Base-by-base conservation (phyloP, 345 rosid genomes). In the Moricandia arvensis region DNA sequence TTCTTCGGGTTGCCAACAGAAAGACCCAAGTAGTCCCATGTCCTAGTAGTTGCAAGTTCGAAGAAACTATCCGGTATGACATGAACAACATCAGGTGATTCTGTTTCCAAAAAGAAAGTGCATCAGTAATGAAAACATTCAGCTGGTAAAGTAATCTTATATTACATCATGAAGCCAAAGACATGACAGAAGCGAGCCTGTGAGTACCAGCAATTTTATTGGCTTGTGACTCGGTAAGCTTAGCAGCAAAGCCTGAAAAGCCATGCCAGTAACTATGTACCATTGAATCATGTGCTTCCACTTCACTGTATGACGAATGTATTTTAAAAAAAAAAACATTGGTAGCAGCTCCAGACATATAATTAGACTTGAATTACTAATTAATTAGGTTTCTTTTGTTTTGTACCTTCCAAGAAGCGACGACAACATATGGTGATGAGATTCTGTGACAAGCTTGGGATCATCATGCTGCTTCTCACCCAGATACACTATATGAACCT, bases 231-330 rank as follows among this genome's bases (percentile, higher is more conserved):
- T 86, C 80, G 13, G 78, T 82, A 21, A 88, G 80, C 63, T 66
- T 68, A 1, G 92, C 92, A 11, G 87, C 82, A 6, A 88, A 86
- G 15, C 92, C 90, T 31, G 85, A 85, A 59, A 88, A 79, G 29
- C 79, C 72, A 16, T 73, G 80, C 27, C 78, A 61, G 71, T 84
- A 86, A 34, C 87, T 81, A 60, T 84, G 83, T 26, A 86, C 69
- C 51, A 86, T 83, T 59, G 90, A 80, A 1, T 80, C 79, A 68
- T 68, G 53, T 0, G 87, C 87, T 68, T 55, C 80, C 61, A 70
- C 72, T 6, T 77, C n/a, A 63, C 88, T 86, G 83, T 43, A 4
- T 41, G 5, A 29, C 43, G 27, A 34, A 9, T n/a, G 11, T 8
- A 45, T 45, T 15, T n/a, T n/a, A n/a, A n/a, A n/a, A 16, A 21